Evolutionary conservation across 164 flowering plant species (phyloP), one percentile per base, ranked within the genome.

Genomic region (Nymphaea thermarum): DNA sequence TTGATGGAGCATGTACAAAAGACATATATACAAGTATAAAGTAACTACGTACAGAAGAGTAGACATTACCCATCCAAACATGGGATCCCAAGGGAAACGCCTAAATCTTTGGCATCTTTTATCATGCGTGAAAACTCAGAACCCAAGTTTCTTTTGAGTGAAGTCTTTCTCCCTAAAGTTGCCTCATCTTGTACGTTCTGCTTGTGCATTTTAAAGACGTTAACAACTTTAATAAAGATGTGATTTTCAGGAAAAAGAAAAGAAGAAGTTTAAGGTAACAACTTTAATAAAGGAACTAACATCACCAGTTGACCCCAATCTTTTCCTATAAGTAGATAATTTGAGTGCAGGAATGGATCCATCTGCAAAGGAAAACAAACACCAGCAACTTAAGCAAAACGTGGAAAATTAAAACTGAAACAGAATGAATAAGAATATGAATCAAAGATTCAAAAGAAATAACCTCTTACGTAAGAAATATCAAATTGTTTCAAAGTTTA

Each of bases 341-440:
- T 94, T 94, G 74, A 91, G 82, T 15, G 87, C 89, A 53, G 99
- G 99, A 71, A 94, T 86, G 1, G 95, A 80, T 64, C 99, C 99
- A 90, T 91, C 98, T 93, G 72, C 12, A 43, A 15, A 45, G 70
- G 60, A 64, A n/a, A 3, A 10, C 5, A 45, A 45, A 45, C 7
- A 45, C 53, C 53, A 10, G 53, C 53, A 45, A 10, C 11, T 45
- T 10, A 45, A 45, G 11, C 5, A 45, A 45, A 45, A 45, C 5
- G 2, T 2, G 53, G 11, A 10, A 1, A 5, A 45, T 1, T 0
- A 45, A 10, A 10, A 45, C 53, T 45, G 53, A 45, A 45, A 45
- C 2, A 5, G 1, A 45, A 2, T 10, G 11, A 45, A 45, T 45
- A 45, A 45, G 53, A 45, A 25, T 25, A 25, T 25, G 1, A 25